These are phyloP conservation scores for Lodderomyces pseudojiufengensis DNA, from an alignment of 1,139 yeast genomes.

Conservation along the genomic window DNA sequence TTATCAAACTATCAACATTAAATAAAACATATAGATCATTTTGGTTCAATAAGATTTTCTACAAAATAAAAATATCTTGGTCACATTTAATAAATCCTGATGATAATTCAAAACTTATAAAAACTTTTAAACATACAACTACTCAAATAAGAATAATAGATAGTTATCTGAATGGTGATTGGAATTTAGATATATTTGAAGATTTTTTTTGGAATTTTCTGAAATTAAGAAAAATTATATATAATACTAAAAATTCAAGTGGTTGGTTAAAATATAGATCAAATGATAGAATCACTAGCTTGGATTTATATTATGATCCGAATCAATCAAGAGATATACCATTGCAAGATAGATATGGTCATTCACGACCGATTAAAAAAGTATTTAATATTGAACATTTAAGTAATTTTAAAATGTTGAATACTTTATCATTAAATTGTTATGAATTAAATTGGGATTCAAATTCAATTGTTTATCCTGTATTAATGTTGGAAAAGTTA, in stretches of 20 bases:
- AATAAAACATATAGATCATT: slow-evolving; percentile 19
- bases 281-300: slow-evolving; percentile 15
- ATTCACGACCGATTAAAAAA: slow-evolving; percentile 15
- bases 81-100: slow-evolving; percentile 18
- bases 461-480: slow-evolving; percentile 5
- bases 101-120: slow-evolving; percentile 7
- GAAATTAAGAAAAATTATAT: slow-evolving; percentile 19
- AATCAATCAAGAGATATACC: slow-evolving; percentile 17
- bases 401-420: slow-evolving; percentile 20
- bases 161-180: slow-evolving; percentile 39
- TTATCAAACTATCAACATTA: slow-evolving; percentile 22
- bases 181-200: slow-evolving; percentile 35
- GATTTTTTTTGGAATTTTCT: slow-evolving; percentile 21
- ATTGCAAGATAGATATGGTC: slow-evolving; percentile 8
- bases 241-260: slow-evolving; percentile 37
- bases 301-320: slow-evolving; percentile 27
- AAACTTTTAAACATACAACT: slow-evolving; percentile 13
- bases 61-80: slow-evolving; percentile 31
- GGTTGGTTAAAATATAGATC: slow-evolving; percentile 41
- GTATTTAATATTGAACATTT: slow-evolving; percentile 34
- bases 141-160: slow-evolving; percentile 28
- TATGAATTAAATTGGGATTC: slow-evolving; percentile 35
- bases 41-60: slow-evolving; percentile 22
- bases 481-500: slow-evolving; percentile 13
- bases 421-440: slow-evolving; percentile 21